Base-by-base conservation (phyloP, 2,329 filamentous ascomycete species). In the Aaosphaeria pasadenensis region DNA sequence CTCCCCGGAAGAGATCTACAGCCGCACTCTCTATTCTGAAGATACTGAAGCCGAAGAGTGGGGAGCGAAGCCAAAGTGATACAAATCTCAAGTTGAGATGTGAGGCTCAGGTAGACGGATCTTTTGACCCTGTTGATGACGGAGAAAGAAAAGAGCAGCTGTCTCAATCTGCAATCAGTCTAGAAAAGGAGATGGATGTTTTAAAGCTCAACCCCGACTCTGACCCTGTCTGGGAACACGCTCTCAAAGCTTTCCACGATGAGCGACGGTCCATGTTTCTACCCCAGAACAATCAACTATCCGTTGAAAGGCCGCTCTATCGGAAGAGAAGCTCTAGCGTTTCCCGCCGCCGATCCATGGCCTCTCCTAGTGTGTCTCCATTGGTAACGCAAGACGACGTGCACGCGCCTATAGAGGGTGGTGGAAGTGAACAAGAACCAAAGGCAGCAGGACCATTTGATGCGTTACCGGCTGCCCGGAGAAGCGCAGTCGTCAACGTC, bases 181-280 rank as follows among this genome's bases (percentile, higher is more conserved):
- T 68, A 5, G 55, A 67, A 40, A 45, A 53, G 6, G 62, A 69
- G 45, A 57, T 66, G 49, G 47, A 57, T 1, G 58, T 59, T 5
- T 39, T 62, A 2, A 52, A 50, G 1, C 62, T 63, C 30, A 47
- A 57, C 11, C 61, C 60, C 13, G 56, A 59, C 2, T 47, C 56
- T 3, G 56, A 56, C 7, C 57, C 61, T 11, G 55, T 71, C 13
- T 72, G 69, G 69, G 61, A 71, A 43, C 55, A 57, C 36, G 69
- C 69, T 30, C 49, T 71, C n/a, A 61, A 65, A 48, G 59, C 60
- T 11, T 60, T 71, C 38, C 67, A 68, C 44, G 59, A 69, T 11
- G 67, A 72, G 48, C 63, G 62, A 36, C 56, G 60, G 28, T 59
- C 57, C 5, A 55, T 72, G 46, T 69, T 70, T 29, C 52, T 71